phyloP scores from a whole-genome alignment of 129 eudicot genomes.

The Helianthus tuberosus region DNA sequence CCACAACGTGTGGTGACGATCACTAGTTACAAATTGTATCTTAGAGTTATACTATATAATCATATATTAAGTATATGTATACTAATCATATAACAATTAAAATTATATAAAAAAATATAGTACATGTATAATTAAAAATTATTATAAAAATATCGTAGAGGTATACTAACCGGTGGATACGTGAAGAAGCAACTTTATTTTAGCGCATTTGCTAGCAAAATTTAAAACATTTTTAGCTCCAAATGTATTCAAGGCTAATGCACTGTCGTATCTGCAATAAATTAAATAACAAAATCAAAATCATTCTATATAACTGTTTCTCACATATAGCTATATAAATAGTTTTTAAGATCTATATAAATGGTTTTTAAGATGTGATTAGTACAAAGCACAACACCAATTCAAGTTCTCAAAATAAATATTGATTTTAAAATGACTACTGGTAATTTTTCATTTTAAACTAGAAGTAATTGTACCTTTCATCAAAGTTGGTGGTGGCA shows the following conservation, averaged over 20 bases:
- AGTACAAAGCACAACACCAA: too few relatives aligned
- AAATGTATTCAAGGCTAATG: constrained; percentile 63
- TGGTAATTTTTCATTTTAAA: neutral
- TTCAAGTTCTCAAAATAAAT: too few relatives aligned
- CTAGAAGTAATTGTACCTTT: constrained; percentile 45
- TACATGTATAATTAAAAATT: neutral
- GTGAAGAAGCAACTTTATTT: constrained; percentile 71
- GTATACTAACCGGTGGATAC: constrained; percentile 79
- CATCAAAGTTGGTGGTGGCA: constrained; percentile 84
- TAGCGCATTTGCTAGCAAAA: constrained; percentile 63
- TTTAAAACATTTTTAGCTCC: constrained; percentile 62
- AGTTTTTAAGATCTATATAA: too few relatives aligned
- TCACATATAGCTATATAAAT: too few relatives aligned
- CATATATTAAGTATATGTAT: too few relatives aligned
- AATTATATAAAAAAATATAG: too few relatives aligned
- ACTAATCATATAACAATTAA: too few relatives aligned
- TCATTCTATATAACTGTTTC: neutral
- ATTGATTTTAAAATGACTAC: too few relatives aligned
- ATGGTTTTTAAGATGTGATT: too few relatives aligned
- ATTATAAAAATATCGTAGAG: neutral
- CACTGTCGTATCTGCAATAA: constrained; percentile 63
- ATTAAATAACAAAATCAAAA: neutral
- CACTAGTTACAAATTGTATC: too few relatives aligned
- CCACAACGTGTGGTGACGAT: too few relatives aligned
- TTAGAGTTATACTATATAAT: too few relatives aligned